phyloP scores from a whole-genome alignment of 257 asterid species.

The Nicotiana obtusifolia region DNA sequence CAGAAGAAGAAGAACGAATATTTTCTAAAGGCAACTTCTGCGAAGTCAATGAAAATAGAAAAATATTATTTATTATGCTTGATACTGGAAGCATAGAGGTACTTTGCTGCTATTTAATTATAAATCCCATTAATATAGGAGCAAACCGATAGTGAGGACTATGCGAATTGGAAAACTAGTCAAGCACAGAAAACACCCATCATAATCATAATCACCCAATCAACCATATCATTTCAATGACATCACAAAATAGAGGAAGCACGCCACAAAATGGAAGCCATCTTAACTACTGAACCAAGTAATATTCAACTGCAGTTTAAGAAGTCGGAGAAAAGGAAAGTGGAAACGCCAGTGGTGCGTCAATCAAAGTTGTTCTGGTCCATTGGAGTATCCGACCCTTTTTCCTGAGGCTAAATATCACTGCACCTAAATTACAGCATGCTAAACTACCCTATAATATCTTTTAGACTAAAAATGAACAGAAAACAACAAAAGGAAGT shows the following conservation, averaged over 20 bases:
- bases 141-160: background rate
- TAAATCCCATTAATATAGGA: background rate
- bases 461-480: background rate
- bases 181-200: background rate
- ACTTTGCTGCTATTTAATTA: background rate
- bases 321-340: background rate
- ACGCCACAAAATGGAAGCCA: background rate
- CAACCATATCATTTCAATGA: background rate
- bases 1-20: background rate
- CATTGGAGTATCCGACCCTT: background rate
- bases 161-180: background rate
- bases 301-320: background rate
- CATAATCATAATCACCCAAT: background rate
- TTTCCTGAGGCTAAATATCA: background rate
- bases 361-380: background rate
- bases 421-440: background rate
- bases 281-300: background rate
- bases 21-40: background rate
- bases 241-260: background rate
- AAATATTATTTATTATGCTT: background rate
- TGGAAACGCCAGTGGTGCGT: background rate
- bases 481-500: background rate
- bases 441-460: background rate
- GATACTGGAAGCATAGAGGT: background rate
- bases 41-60: background rate